A percentile compares a stretch with the other conserved stretches of the same genome.
Evolutionary conservation across 352 stramenopile species (phyloP).

Genomic region (Phytophthora pluvialis): DNA sequence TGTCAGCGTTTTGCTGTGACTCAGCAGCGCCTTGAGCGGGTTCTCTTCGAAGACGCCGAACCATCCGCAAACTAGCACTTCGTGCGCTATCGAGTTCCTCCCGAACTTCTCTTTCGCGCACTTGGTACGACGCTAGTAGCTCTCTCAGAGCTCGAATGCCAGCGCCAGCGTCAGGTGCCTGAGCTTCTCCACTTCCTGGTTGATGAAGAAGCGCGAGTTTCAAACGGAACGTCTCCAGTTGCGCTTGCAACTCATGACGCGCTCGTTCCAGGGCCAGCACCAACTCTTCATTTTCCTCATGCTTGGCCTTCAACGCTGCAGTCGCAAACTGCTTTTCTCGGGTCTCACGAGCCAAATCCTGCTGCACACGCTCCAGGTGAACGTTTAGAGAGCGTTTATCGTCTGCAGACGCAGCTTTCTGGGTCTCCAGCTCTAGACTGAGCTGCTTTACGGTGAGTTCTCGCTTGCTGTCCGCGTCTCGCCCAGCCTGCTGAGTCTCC

Average conservation of each 20-base stretch:
- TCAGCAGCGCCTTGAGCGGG: neutral
- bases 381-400: conserved; percentile 33
- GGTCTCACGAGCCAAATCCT: conserved; percentile 23
- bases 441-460: conserved; percentile 14
- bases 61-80: conserved; percentile 29
- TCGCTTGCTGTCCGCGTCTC: conserved; percentile 36
- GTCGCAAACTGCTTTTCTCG: conserved; percentile 41
- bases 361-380: conserved; percentile 32
- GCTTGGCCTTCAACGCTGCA: conserved; percentile 40
- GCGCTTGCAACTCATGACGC: conserved; percentile 48
- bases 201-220: conserved; percentile 45
- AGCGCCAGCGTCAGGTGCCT: conserved; percentile 1
- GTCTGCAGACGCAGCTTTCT: conserved; percentile 15
- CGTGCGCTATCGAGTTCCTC: conserved; percentile 36
- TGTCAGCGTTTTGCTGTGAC: neutral
- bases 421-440: conserved; percentile 22
- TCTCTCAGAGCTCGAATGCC: conserved; percentile 30
- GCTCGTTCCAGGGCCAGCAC: conserved; percentile 47
- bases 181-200: neutral
- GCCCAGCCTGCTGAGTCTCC: conserved; percentile 44
- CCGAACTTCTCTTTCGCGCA: conserved; percentile 46
- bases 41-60: conserved; percentile 20
- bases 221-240: conserved; percentile 51
- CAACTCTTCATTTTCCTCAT: conserved; percentile 55
- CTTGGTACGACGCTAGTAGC: conserved; percentile 51